Conservation (phyloP, 1,284 basidiomycete species). For the Flammula alnicola region DNA sequence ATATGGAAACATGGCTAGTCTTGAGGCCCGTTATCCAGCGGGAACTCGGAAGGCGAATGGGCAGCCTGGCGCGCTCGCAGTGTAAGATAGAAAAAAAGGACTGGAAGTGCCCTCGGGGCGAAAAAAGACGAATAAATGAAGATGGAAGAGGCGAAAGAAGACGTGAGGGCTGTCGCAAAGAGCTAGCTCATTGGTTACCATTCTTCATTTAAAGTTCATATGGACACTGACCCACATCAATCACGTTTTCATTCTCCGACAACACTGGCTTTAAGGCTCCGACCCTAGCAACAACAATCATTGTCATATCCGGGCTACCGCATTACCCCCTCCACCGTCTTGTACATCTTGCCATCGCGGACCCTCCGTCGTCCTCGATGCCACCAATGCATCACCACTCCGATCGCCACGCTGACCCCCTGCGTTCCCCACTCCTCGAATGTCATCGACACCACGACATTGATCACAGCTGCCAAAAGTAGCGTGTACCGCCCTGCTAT, state of each 20-base stretch:
- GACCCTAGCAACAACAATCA: slow-evolving; percentile 15
- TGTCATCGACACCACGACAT: slow-evolving; percentile 74
- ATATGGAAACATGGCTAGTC: slow-evolving; percentile 30
- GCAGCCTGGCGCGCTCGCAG: slow-evolving; percentile 28
- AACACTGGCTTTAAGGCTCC: no score
- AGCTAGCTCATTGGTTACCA: slow-evolving; percentile 10
- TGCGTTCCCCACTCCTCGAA: slow-evolving; percentile 84
- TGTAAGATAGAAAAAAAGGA: slow-evolving; percentile 43
- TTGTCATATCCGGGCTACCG: slow-evolving; percentile 29
- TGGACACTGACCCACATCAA: slow-evolving; percentile 14
- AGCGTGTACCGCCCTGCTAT: slow-evolving; percentile 72
- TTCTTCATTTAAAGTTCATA: slow-evolving; percentile 18
- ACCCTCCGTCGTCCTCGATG: slow-evolving; percentile 49
- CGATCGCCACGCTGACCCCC: slow-evolving; percentile 62
- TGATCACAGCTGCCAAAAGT: slow-evolving; percentile 71
- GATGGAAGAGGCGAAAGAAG: slow-evolving; percentile 15
- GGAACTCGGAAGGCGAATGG: slow-evolving; percentile 36
- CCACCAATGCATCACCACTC: slow-evolving; percentile 47
- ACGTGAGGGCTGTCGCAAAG: slow-evolving; percentile 21
- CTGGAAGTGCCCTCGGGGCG: slow-evolving; percentile 62
- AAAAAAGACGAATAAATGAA: slow-evolving; percentile 31
- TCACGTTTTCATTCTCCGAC: slow-evolving; percentile 18
- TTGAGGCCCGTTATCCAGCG: slow-evolving; percentile 58
- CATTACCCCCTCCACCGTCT: slow-evolving; percentile 72
- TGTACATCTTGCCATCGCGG: slow-evolving; percentile 71